These are phyloP conservation scores for Helotiales sp. DNA, from an alignment of 2,329 filamentous ascomycete species.

Conservation along the genomic window DNA sequence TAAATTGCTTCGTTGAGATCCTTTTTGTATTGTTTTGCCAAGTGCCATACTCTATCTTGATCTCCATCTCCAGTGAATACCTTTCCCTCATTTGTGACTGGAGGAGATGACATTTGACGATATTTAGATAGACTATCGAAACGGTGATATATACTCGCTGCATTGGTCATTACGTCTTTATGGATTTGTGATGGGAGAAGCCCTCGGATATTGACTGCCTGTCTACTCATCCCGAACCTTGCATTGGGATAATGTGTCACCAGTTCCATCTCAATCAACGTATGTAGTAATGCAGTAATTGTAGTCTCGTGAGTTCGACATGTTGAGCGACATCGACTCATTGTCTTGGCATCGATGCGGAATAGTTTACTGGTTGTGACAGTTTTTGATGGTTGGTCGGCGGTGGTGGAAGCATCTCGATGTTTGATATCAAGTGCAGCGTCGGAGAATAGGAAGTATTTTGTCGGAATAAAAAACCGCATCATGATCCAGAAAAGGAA, in stretches of 20 bases:
- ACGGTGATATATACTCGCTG: conserved; percentile 10
- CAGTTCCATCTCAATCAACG: conserved; percentile 17
- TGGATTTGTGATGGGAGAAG: not conserved
- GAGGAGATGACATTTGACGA: not conserved
- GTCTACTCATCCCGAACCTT: conserved; percentile 11
- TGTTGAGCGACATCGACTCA: conserved; percentile 6
- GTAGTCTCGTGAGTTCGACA: conserved; percentile 19
- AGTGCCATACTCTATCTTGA: conserved; percentile 8
- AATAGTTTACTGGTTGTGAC: conserved; percentile 4
- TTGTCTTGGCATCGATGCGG: conserved; percentile 6
- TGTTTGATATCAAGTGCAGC: too few relatives aligned
- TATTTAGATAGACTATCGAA: conserved; percentile 11
- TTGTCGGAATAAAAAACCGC: conserved; percentile 15
- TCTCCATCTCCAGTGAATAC: not conserved
- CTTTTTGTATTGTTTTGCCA: conserved; percentile 15
- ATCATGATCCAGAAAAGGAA: conserved; percentile 17
- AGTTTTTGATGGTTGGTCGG: conserved; percentile 13
- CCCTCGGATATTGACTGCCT: conserved; percentile 17
- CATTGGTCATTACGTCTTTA: conserved; percentile 15
- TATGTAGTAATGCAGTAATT: conserved; percentile 19
- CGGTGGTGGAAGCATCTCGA: conserved; percentile 8
- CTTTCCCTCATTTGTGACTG: not conserved
- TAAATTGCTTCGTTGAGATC: conserved; percentile 10
- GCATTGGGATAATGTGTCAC: conserved; percentile 17
- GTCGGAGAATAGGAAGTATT: conserved; percentile 20